These are phyloP conservation scores for Ophiostoma ulmi DNA, from an alignment of 2,329 filamentous ascomycete species.

Conservation along the genomic window DNA sequence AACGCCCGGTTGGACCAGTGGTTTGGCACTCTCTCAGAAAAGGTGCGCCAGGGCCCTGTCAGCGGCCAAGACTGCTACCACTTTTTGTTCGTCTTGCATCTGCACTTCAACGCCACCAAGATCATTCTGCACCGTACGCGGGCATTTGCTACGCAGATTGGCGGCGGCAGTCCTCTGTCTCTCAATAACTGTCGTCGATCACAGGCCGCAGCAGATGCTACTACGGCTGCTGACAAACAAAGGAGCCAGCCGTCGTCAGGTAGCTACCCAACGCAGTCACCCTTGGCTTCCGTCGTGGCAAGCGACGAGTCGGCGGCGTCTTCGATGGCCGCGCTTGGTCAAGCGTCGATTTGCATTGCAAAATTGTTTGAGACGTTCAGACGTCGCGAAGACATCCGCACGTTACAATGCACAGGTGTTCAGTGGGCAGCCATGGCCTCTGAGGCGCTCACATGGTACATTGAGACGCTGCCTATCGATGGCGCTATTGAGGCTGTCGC, in stretches of 20 bases:
- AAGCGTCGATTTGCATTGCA: slow-evolving; percentile 20
- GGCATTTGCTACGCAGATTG: slow-evolving; percentile 5
- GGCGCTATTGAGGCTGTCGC: slow-evolving; percentile 21
- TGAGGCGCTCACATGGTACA: slow-evolving; percentile 21
- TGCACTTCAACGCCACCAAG: slow-evolving; percentile 22
- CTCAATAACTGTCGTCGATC: background rate
- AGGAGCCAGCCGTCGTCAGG: background rate
- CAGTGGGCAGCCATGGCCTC: slow-evolving; percentile 24
- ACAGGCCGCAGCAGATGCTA: background rate
- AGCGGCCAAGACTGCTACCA: slow-evolving; percentile 21
- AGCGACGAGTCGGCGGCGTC: slow-evolving; percentile 4
- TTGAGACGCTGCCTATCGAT: slow-evolving; percentile 23
- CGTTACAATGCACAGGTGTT: slow-evolving; percentile 23
- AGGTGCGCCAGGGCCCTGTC: slow-evolving; percentile 18
- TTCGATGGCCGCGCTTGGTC: slow-evolving; percentile 14
- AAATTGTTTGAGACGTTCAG: slow-evolving; percentile 23
- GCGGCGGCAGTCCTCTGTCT: background rate
- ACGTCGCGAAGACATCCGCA: slow-evolving; percentile 21
- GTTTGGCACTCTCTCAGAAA: slow-evolving; percentile 19
- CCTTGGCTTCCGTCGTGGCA: background rate
- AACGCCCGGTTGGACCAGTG: slow-evolving; percentile 21
- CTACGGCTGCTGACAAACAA: background rate
- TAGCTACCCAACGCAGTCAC: background rate
- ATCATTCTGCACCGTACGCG: slow-evolving; percentile 23
- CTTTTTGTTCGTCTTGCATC: slow-evolving; percentile 24